Evolutionary conservation across 257 asterid species (phyloP).

Genomic region (Scutellaria baicalensis): DNA sequence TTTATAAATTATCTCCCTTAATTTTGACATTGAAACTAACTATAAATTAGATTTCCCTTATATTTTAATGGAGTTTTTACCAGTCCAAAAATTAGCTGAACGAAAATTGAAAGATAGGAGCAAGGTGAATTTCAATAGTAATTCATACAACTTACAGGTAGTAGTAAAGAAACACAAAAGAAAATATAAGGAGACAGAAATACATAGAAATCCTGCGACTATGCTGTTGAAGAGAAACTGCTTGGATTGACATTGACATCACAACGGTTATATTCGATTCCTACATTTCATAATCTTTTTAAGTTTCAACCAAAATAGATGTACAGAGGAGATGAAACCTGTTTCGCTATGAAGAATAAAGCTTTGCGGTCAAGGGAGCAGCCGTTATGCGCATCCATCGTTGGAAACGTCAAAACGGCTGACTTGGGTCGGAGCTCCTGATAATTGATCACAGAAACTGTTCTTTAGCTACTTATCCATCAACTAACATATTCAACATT

Average conservation of each 20-base stretch:
- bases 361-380: slow-evolving; percentile 23
- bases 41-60: no score
- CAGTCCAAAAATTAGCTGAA: no score
- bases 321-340: slow-evolving; percentile 43
- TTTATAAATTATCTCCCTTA: no score
- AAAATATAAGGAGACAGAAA: background rate
- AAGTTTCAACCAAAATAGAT: slow-evolving; percentile 44
- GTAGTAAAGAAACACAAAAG: background rate
- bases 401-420: slow-evolving; percentile 22
- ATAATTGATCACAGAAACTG: slow-evolving; percentile 1
- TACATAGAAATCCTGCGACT: slow-evolving; percentile 15
- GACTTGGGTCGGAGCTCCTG: slow-evolving; percentile 20
- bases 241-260: slow-evolving; percentile 6
- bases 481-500: slow-evolving; percentile 4
- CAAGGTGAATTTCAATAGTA: background rate
- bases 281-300: slow-evolving; percentile 17
- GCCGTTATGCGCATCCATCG: slow-evolving; percentile 35
- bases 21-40: no score
- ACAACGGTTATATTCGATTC: slow-evolving; percentile 7
- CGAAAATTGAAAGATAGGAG: background rate
- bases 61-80: no score
- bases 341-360: slow-evolving; percentile 25
- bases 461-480: slow-evolving; percentile 15
- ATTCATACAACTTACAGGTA: slow-evolving; percentile 1
- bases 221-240: slow-evolving; percentile 1